A percentile compares a stretch with the other conserved stretches of the same genome.
Conservation (phyloP, 75 land plant genomes). For the Azolla pinnata region DNA sequence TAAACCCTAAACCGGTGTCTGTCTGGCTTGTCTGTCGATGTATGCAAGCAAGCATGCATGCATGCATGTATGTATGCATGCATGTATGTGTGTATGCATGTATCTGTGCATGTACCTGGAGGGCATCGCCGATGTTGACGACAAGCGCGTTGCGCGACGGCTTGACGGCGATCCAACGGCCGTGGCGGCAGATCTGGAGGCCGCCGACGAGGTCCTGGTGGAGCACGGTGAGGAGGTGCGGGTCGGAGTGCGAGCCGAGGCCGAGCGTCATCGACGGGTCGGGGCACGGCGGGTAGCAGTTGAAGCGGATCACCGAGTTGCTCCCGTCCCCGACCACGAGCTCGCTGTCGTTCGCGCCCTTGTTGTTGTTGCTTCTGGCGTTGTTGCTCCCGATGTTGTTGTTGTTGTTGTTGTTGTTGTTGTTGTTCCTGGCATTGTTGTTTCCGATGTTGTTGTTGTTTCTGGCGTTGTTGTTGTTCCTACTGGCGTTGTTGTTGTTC, state of each 20-base stretch:
- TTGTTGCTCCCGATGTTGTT: not conserved
- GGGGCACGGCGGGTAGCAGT: slow-evolving; percentile 52
- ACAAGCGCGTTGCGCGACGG: slow-evolving; percentile 1
- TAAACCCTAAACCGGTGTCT: not conserved
- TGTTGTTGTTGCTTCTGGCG: not conserved
- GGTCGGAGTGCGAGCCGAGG: slow-evolving; percentile 37
- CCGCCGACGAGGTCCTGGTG: slow-evolving; percentile 44
- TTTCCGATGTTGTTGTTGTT: not conserved
- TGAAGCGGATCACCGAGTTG: slow-evolving; percentile 7
- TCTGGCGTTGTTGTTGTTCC: not conserved
- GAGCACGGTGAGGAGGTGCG: slow-evolving; percentile 32
- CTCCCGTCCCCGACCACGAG: not conserved
- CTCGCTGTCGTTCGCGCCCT: not conserved
- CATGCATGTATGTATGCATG: not conserved
- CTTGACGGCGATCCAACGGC: slow-evolving; percentile 29
- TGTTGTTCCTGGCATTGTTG: not conserved
- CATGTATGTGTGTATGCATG: not conserved
- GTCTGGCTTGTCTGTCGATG: not conserved
- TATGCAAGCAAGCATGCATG: too few relatives aligned
- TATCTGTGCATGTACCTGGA: slow-evolving; percentile 9
- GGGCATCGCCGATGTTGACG: slow-evolving; percentile 11
- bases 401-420: too few relatives aligned
- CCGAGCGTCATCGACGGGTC: slow-evolving; percentile 36
- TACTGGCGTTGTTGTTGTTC: not conserved
- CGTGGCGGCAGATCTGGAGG: slow-evolving; percentile 32